Conservation (phyloP, 2,329 filamentous ascomycete genomes). For the Colletotrichum sp. region DNA sequence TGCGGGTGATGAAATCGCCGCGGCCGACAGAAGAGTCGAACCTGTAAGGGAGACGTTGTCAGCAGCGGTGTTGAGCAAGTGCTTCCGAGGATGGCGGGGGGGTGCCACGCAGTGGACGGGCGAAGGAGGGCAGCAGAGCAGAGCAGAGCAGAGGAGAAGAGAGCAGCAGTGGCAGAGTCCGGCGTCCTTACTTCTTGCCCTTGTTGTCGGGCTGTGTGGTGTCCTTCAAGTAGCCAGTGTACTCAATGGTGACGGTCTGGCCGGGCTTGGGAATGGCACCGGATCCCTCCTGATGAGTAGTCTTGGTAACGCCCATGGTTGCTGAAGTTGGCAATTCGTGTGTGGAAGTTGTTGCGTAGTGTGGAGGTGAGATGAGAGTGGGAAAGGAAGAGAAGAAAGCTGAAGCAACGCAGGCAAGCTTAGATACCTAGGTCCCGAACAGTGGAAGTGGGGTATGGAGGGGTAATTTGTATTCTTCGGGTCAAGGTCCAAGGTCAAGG, state of each 20-base stretch:
- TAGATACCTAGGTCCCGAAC: background rate
- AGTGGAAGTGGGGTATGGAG: constrained; percentile 19
- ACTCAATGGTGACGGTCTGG: constrained; percentile 84
- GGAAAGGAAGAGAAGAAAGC: background rate
- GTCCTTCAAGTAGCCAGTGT: constrained; percentile 88
- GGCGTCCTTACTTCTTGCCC: constrained; percentile 68
- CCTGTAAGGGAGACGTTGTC: constrained; percentile 48
- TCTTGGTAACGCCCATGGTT: constrained; percentile 78
- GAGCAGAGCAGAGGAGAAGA: background rate
- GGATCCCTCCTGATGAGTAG: constrained; percentile 64
- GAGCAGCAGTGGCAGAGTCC: background rate
- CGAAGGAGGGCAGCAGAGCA: background rate
- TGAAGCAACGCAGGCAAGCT: background rate
- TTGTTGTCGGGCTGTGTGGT: constrained; percentile 62
- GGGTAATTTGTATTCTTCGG: constrained; percentile 4
- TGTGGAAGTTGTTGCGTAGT: background rate
- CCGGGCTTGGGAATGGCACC: constrained; percentile 65
- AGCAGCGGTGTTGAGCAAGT: background rate
- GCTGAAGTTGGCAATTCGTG: constrained; percentile 18
- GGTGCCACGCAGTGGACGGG: background rate
- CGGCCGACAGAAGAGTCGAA: constrained; percentile 88
- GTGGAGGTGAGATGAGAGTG: background rate
- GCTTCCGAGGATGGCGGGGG: background rate
- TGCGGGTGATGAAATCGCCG: constrained; percentile 76
- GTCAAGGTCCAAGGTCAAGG: background rate